Percentiles rank a stretch among this genome's conserved stretches.
Evolutionary conservation across 352 stramenopile genomes (phyloP).

Genomic region (Phytopythium delawarense): DNA sequence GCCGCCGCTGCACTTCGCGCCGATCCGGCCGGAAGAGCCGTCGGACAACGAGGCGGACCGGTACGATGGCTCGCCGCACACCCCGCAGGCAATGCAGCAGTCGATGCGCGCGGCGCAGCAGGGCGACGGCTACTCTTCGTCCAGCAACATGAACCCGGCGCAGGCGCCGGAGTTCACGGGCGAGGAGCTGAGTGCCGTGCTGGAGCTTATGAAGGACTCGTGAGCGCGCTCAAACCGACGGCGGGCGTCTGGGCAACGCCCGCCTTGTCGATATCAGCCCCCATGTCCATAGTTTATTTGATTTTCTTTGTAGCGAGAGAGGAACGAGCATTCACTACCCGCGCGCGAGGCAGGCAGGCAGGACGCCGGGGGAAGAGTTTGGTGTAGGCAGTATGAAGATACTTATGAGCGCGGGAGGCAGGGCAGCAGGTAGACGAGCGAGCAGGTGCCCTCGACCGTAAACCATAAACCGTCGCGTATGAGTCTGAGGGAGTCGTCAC

Average conservation of each 20-base stretch:
- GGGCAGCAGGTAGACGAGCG: conserved; percentile 1
- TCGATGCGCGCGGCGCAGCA: conserved; percentile 17
- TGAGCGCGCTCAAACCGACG: not conserved
- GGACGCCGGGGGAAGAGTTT: not conserved
- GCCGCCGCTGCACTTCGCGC: conserved; percentile 20
- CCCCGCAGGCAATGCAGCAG: conserved; percentile 22
- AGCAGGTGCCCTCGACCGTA: not conserved
- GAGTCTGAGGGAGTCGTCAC: not conserved
- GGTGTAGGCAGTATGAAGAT: not conserved
- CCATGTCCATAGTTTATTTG: conserved; percentile 6
- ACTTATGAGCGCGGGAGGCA: not conserved
- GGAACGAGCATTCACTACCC: not conserved
- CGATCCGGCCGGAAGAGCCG: conserved; percentile 25
- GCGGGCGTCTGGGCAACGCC: not conserved
- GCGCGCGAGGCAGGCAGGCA: too few species aligned
- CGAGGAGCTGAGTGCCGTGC: conserved; percentile 70
- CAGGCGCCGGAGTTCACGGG: conserved; percentile 64
- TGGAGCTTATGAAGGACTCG: conserved; percentile 75
- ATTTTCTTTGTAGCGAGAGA: conserved; percentile 1
- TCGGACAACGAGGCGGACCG: conserved; percentile 16
- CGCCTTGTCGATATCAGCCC: not conserved
- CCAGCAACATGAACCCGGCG: conserved; percentile 55
- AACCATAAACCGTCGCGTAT: not conserved
- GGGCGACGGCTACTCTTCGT: conserved; percentile 24
- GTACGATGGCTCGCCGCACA: conserved; percentile 39